A percentile compares a stretch with the other conserved stretches of the same genome.
These are phyloP conservation scores for Aegilops umbellulata DNA, from an alignment of 176 grass and related monocot genomes.

Conservation along the genomic window DNA sequence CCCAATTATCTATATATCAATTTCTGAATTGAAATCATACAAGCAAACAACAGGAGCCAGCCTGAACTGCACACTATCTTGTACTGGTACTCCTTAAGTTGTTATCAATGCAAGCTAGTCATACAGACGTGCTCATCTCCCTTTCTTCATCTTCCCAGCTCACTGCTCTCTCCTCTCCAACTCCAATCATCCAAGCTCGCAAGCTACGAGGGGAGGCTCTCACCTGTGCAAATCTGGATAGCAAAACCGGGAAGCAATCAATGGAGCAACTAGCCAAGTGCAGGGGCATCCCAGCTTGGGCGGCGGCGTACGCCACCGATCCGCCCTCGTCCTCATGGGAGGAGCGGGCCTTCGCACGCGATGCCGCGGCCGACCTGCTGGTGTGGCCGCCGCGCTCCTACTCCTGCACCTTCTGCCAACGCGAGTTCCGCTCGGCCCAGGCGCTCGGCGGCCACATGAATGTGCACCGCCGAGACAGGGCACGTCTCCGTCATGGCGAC, in stretches of 20 bases:
- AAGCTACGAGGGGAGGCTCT: background rate
- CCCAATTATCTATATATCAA: background rate
- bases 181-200: background rate
- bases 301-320: background rate
- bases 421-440: constrained; percentile 92
- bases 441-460: constrained; percentile 99
- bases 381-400: constrained; percentile 93
- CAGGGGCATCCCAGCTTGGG: constrained; percentile 17
- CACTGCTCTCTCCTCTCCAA: constrained; percentile 4
- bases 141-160: background rate
- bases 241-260: constrained; percentile 7
- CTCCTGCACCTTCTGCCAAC: constrained; percentile 78
- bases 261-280: constrained; percentile 39
- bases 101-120: background rate
- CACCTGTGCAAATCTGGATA: background rate
- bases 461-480: constrained; percentile 82
- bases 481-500: constrained; percentile 49
- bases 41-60: constrained; percentile 21
- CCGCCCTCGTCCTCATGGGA: constrained; percentile 54
- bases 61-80: background rate
- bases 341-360: constrained; percentile 81
- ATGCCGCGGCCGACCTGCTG: constrained; percentile 53
- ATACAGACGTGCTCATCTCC: background rate
- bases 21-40: constrained; percentile 1
- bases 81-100: constrained; percentile 3